Evolutionary conservation across 2,329 filamentous ascomycete genomes (phyloP).

Genomic region (Mycosphaerella arachidis): DNA sequence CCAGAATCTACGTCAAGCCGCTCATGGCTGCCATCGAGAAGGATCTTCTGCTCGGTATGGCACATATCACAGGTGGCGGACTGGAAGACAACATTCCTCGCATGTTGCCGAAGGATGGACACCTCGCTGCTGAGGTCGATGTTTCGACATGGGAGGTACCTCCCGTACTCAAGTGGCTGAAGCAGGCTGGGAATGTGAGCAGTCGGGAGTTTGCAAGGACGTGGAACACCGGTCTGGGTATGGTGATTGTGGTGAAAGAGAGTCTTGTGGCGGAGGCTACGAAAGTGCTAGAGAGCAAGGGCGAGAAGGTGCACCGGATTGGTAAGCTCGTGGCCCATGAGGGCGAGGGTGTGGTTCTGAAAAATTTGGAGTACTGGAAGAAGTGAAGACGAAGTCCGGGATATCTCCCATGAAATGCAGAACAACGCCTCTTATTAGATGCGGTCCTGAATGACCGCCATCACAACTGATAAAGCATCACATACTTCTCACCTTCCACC

Average conservation of each 20-base stretch:
- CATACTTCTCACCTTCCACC: background rate
- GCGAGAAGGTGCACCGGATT: constrained; percentile 73
- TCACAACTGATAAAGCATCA: background rate
- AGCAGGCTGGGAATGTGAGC: constrained; percentile 64
- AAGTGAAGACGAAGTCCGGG: background rate
- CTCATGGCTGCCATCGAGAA: constrained; percentile 58
- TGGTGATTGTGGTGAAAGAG: constrained; percentile 77
- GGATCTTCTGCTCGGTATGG: constrained; percentile 77
- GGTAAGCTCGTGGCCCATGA: constrained; percentile 63
- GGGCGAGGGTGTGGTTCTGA: constrained; percentile 59
- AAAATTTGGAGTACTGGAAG: constrained; percentile 48
- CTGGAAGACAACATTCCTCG: constrained; percentile 90
- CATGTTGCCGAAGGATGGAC: constrained; percentile 65
- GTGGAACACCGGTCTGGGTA: constrained; percentile 92
- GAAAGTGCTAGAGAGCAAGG: constrained; percentile 57
- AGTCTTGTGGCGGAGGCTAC: constrained; percentile 59
- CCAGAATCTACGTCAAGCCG: constrained; percentile 81
- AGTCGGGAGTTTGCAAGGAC: constrained; percentile 80
- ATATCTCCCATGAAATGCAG: background rate
- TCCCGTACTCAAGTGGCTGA: constrained; percentile 82
- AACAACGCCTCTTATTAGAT: background rate
- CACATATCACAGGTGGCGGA: constrained; percentile 95
- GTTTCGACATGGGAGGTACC: constrained; percentile 71
- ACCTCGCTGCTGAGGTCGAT: constrained; percentile 76
- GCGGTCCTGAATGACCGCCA: background rate